These are phyloP conservation scores for Manihot esculenta DNA, from an alignment of 441 rosid genomes.

Conservation along the genomic window DNA sequence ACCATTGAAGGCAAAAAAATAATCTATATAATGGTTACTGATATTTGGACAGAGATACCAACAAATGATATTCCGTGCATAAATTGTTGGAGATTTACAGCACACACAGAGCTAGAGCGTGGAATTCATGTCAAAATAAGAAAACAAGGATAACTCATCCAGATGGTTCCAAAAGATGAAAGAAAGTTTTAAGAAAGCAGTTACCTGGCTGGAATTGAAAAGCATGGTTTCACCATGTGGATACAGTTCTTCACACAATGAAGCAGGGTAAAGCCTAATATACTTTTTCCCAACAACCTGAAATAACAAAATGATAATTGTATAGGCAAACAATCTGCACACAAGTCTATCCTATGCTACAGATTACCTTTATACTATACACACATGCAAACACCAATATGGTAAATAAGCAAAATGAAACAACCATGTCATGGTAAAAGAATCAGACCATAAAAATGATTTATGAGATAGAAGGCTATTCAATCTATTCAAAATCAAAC, in stretches of 20 bases:
- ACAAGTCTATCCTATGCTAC: neutral
- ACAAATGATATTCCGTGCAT: neutral
- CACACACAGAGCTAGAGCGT: neutral
- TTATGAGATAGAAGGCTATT: neutral
- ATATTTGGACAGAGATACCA: neutral
- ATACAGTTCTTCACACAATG: constrained; percentile 68
- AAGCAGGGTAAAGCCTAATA: constrained; percentile 74
- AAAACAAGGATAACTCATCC: neutral
- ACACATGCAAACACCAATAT: neutral
- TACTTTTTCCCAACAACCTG: constrained; percentile 95
- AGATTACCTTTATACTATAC: neutral
- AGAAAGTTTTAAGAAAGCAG: constrained; percentile 9
- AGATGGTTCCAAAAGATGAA: neutral
- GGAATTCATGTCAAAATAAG: neutral
- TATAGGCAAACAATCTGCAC: neutral
- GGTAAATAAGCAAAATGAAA: neutral
- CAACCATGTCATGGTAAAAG: neutral
- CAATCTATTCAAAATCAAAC: neutral
- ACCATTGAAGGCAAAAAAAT: neutral
- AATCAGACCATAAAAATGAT: neutral
- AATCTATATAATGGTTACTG: neutral
- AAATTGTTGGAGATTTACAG: neutral
- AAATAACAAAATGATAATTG: constrained; percentile 1
- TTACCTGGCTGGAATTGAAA: constrained; percentile 88
- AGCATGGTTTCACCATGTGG: constrained; percentile 88